Base-by-base conservation (phyloP, 2,329 filamentous ascomycete genomes). In the Calonectria multiphialidica region DNA sequence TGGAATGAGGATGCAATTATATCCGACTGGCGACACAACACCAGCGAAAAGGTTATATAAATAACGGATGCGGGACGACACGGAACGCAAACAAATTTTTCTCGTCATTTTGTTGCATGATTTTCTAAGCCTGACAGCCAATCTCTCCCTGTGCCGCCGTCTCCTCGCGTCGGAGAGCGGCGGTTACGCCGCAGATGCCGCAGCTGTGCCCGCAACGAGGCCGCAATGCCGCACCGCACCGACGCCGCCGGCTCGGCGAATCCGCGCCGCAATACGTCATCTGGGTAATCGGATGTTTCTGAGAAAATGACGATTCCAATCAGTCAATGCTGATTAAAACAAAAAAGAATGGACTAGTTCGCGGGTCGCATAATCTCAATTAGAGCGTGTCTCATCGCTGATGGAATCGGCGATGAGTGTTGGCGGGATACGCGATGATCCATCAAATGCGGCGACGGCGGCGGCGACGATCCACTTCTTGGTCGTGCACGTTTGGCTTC, bases 211-310 rank as follows among this genome's bases (percentile, higher is more conserved):
- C 57, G 57, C 57, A 45, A n/a, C 0, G 13, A 33, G 12, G 40
- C 57, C 57, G 40, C 57, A 33, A 62, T 62, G 57, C 57, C 57
- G 57, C 57, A 62, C 35, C 47, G 47, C 47, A n/a, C 53, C 53
- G 53, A 21, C 30, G 53, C 53, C 50, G 50, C 50, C n/a, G 21
- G 12, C 13, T 21, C 9, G 44, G 33, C n/a, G 30, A 37, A 37
- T 18, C n/a, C n/a, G 50, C 50, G 33, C 50, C 53, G 53, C 53
- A 59, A 16, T 25, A 40, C 15, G 33, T 57, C 53, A 8, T 16
- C 21, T 21, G n/a, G 5, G 12, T 5, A 23, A 57, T 57, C 53
- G 25, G 53, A 4, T 25, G 53, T 40, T 25, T 13, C 9, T 23
- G 13, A 21, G 44, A 47, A 47, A 21, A 7, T 3, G 13, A 2